Evolutionary conservation across 208 protist genomes (phyloP), one percentile per base, ranked within the genome.

Genomic region (Wallacemonas sp.): DNA sequence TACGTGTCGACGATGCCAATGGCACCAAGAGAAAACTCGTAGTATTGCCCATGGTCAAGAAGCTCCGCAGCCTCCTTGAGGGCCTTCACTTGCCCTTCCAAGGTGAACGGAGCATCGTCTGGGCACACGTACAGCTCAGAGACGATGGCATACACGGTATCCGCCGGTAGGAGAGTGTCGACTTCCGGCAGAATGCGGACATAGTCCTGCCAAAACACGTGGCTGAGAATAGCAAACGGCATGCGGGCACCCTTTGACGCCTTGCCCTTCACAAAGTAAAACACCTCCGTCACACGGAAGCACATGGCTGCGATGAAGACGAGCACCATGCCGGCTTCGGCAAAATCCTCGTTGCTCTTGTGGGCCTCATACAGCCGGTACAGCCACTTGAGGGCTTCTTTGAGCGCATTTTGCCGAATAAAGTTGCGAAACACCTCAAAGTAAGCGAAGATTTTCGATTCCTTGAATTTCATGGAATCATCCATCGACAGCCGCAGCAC

Each of bases 201-300:
- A 58, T 94, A 96, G 70, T 96, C 88, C n/a, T 96, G 91, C 91
- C 91, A 96, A 65, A 91, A 93, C 4, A 96, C 86, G 34, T 90
- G 72, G 8, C 79, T 80, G 26, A 96, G 47, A 17, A 93, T 31
- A 26, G 54, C 81, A 56, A 75, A 79, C 15, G 90, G 88, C 79
- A 96, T 91, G 28, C 82, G 79, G 4, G 86, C 86, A 8, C 86
- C 91, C 36, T 84, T 78, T 0, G 83, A 79, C 27, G 86, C 55
- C 34, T 70, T 68, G 19, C 88, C 88, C 62, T 88, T 91, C 4
- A 91, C 59, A 38, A 77, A 68, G 68, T 92, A 96, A 64, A 94
- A 96, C 39, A 93, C 75, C 72, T 96, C 84, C 42, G 88, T 94
- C 24, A 96, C 70, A 27, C 91, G 85, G 72, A 94, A 96, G 68